Evolutionary conservation across 2,329 filamentous ascomycete genomes (phyloP).

Genomic region (Myriosclerotinia curreyana): DNA sequence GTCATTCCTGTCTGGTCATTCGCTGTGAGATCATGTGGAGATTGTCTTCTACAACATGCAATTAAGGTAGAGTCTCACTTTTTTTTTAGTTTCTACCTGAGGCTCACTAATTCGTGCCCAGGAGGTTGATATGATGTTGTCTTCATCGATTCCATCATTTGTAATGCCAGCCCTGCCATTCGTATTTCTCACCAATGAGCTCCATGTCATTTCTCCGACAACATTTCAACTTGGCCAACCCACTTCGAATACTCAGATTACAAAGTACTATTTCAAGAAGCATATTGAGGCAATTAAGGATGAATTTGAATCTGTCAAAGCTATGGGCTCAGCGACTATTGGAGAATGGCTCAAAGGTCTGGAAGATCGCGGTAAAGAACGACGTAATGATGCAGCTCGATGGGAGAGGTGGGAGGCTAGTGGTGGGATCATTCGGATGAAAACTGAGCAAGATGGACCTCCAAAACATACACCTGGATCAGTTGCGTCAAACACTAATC

Average conservation of each 20-base stretch:
- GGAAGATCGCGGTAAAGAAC: conserved; percentile 57
- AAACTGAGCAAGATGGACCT: conserved; percentile 23
- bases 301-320: conserved; percentile 61
- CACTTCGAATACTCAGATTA: conserved; percentile 50
- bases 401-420: conserved; percentile 70
- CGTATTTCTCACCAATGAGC: conserved; percentile 59
- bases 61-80: conserved; percentile 57
- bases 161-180: conserved; percentile 69
- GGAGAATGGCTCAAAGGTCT: conserved; percentile 82
- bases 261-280: conserved; percentile 62
- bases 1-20: conserved; percentile 71
- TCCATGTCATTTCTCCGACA: conserved; percentile 57
- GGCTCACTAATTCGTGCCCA: conserved; percentile 42
- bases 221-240: conserved; percentile 52
- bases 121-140: conserved; percentile 69
- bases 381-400: conserved; percentile 58
- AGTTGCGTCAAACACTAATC: conserved; percentile 1
- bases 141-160: conserved; percentile 55
- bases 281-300: conserved; percentile 61
- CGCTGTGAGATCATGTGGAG: conserved; percentile 61
- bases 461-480: conserved; percentile 14
- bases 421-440: conserved; percentile 33
- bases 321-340: conserved; percentile 63
- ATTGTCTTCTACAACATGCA: conserved; percentile 59
- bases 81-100: conserved; percentile 19